Conservation (phyloP, 2,329 filamentous ascomycete genomes). For the Coniochaeta sp. region DNA sequence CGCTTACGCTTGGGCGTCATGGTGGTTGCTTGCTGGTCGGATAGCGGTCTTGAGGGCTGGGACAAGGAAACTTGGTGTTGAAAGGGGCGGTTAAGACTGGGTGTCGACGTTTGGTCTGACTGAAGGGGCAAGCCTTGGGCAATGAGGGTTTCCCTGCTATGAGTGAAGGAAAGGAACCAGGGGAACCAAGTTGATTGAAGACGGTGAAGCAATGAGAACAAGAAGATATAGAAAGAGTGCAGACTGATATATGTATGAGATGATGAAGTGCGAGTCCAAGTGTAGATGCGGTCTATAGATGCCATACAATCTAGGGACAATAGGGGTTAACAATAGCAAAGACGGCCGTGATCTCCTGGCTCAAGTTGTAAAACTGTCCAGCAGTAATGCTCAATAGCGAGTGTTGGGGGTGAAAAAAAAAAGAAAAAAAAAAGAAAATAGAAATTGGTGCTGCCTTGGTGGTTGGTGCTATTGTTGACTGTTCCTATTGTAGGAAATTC, state of each 20-base stretch:
- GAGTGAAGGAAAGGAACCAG: background rate
- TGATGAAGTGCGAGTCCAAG: background rate
- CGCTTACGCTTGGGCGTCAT: background rate
- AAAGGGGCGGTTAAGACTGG: background rate
- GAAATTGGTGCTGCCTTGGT: background rate
- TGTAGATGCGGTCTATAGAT: background rate
- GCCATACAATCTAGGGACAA: background rate
- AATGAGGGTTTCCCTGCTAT: background rate
- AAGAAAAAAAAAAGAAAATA: too few species aligned
- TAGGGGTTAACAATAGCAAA: background rate
- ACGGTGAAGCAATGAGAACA: background rate
- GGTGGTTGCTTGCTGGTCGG: background rate
- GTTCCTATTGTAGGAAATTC: background rate
- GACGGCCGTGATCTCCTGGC: background rate
- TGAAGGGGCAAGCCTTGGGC: background rate
- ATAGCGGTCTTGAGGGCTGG: background rate
- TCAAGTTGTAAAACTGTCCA: background rate
- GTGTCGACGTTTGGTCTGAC: background rate
- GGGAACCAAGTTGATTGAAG: background rate
- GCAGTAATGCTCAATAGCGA: conserved; percentile 1
- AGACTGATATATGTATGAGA: background rate
- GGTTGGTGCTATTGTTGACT: background rate
- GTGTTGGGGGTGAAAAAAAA: too few species aligned
- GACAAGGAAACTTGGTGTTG: background rate
- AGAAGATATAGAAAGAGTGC: background rate